These are phyloP conservation scores for Chaetomium cochliodes DNA, from an alignment of 495 filamentous ascomycete species.

Conservation along the genomic window DNA sequence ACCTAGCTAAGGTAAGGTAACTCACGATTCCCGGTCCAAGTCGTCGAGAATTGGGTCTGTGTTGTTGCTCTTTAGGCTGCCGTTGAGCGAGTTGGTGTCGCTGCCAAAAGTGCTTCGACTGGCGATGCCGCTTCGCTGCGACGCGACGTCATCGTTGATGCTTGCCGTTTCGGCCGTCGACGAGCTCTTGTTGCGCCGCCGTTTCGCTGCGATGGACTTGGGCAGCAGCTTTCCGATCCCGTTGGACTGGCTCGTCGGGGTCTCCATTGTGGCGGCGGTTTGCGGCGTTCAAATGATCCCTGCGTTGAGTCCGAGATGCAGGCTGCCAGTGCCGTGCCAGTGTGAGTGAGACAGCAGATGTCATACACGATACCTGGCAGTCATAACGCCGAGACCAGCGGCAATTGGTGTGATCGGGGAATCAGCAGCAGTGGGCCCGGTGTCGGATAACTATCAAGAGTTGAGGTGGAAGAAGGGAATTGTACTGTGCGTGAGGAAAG, in stretches of 20 bases:
- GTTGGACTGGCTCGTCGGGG: constrained; percentile 33
- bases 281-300: neutral
- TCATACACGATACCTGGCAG: constrained; percentile 1
- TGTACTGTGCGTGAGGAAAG: neutral
- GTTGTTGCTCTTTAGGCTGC: constrained; percentile 8
- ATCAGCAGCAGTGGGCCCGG: neutral
- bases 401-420: neutral
- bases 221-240: constrained; percentile 51
- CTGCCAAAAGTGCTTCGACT: constrained; percentile 31
- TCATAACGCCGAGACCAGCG: constrained; percentile 10
- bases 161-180: constrained; percentile 28
- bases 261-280: constrained; percentile 30
- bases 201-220: constrained; percentile 44
- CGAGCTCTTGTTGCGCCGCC: constrained; percentile 42
- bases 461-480: neutral
- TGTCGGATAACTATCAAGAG: neutral
- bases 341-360: constrained; percentile 13
- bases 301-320: neutral
- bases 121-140: constrained; percentile 24
- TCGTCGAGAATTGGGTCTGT: constrained; percentile 12
- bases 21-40: constrained; percentile 29
- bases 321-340: neutral
- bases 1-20: constrained; percentile 2
- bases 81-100: constrained; percentile 19
- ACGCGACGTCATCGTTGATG: constrained; percentile 30